These are phyloP conservation scores for Candida endomychidarum DNA, from an alignment of 805 yeast genomes.

Conservation along the genomic window DNA sequence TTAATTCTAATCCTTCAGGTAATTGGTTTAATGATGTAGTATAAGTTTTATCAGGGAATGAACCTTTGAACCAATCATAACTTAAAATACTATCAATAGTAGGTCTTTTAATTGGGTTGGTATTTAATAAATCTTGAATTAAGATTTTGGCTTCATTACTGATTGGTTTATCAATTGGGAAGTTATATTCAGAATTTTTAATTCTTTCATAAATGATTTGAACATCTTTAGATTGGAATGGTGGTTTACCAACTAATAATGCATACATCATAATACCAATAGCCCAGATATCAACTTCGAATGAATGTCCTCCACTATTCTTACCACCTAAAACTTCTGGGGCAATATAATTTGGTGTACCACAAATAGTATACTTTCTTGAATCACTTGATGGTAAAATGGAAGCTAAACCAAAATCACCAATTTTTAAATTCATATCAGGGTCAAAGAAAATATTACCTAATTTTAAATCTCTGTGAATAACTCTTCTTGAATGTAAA, in stretches of 20 bases:
- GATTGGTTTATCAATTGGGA: conserved; percentile 70
- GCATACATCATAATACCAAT: conserved; percentile 96
- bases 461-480: conserved; percentile 93
- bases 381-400: conserved; percentile 68
- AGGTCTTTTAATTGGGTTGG: conserved; percentile 82
- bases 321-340: conserved; percentile 95
- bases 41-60: conserved; percentile 73
- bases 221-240: conserved; percentile 95
- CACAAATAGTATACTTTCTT: conserved; percentile 91
- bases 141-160: conserved; percentile 72
- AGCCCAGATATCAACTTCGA: conserved; percentile 97
- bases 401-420: conserved; percentile 98
- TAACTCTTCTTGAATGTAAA: conserved; percentile 87
- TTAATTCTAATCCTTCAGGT: conserved; percentile 56
- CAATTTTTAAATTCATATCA: conserved; percentile 90
- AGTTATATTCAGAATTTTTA: conserved; percentile 73
- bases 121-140: conserved; percentile 68
- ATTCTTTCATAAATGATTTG: conserved; percentile 90
- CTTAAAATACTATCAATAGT: conserved; percentile 72
- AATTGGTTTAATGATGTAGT: conserved; percentile 59
- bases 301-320: conserved; percentile 87
- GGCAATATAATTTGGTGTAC: conserved; percentile 98
- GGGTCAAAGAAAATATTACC: conserved; percentile 96
- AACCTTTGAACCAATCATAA: conserved; percentile 84
- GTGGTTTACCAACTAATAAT: conserved; percentile 89